Base-by-base conservation (phyloP, 805 yeast species). In the Suhomyces prunicola region DNA sequence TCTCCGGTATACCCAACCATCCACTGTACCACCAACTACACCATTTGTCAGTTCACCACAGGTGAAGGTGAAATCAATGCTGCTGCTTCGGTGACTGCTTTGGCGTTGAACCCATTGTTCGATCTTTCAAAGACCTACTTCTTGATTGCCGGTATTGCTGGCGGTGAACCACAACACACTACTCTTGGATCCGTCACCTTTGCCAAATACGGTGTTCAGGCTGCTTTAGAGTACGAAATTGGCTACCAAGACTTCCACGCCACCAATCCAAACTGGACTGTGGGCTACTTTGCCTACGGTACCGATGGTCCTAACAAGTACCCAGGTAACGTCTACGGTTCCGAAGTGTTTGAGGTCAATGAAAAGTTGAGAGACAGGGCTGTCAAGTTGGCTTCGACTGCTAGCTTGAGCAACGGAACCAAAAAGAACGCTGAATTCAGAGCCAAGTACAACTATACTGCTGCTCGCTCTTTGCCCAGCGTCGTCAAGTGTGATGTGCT, bases 1-100 rank as follows among this genome's bases (percentile, higher is more conserved):
- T 82, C 87, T 15, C 86, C 87, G 27, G 57, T 77, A 33, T 84
- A 76, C 72, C 86, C 87, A 33, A 61, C 73, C 19, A 72, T 85
- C 48, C 82, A 79, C 70, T 84, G 88, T 68, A 78, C 77, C 53
- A 60, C 70, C 35, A 73, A 82, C 69, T 79, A 75, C 69, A 64
- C 79, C 27, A 65, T 85, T 27, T 84, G 88, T 73, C 84, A 82
- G 62, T 62, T 84, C 51, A 82, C 86, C 45, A 81, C 86, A n/a
- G 89, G 89, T 50, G 88, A 84, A 69, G 85, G 84, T 57, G 88
- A 84, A 64, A 78, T 83, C 58, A 85, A 85, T 60, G 88, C 88
- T 39, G 88, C 88, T 13, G 57, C 83, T 24, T 73, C 87, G 23
- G 63, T 84, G 53, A 75, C 80, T 42, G 85, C 88, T 6, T 67